A percentile compares a stretch with the other conserved stretches of the same genome.
phyloP scores from a whole-genome alignment of 805 yeast genomes.

The Wickerhamiella cacticola region DNA sequence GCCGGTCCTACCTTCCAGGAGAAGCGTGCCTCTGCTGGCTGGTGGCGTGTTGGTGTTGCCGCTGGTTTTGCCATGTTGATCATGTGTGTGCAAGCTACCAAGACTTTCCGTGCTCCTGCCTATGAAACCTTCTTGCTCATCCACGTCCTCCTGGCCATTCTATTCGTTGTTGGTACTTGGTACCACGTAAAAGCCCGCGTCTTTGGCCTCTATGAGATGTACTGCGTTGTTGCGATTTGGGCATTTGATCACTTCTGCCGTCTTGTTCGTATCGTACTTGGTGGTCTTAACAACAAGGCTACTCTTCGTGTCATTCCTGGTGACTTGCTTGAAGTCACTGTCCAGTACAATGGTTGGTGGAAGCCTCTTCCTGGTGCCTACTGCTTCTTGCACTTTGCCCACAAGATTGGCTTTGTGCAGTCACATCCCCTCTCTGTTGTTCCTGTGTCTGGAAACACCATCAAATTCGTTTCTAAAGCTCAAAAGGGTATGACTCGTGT shows the following conservation, averaged over 20 bases:
- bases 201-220: slow-evolving; percentile 16
- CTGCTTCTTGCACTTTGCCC: slow-evolving; percentile 43
- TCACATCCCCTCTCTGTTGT: slow-evolving; percentile 55
- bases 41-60: slow-evolving; percentile 24
- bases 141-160: slow-evolving; percentile 44
- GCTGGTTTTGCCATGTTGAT: slow-evolving; percentile 22
- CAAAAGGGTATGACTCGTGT: slow-evolving; percentile 17
- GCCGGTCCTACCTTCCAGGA: not conserved
- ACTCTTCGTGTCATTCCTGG: slow-evolving; percentile 13
- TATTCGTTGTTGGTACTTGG: slow-evolving; percentile 47
- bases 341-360: slow-evolving; percentile 35
- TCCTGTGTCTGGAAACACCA: slow-evolving; percentile 13
- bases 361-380: slow-evolving; percentile 43
- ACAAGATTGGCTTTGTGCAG: slow-evolving; percentile 45
- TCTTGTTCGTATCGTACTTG: not conserved
- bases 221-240: slow-evolving; percentile 47
- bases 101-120: slow-evolving; percentile 35
- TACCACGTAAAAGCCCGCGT: slow-evolving; percentile 32
- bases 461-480: slow-evolving; percentile 16
- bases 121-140: slow-evolving; percentile 48
- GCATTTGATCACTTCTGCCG: slow-evolving; percentile 35
- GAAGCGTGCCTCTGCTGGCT: slow-evolving; percentile 18
- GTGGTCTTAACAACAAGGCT: slow-evolving; percentile 9
- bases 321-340: slow-evolving; percentile 29
- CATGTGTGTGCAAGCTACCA: slow-evolving; percentile 31